These are phyloP conservation scores for Aspergillus puulaauensis DNA, from an alignment of 2,329 filamentous ascomycete genomes.

Conservation along the genomic window DNA sequence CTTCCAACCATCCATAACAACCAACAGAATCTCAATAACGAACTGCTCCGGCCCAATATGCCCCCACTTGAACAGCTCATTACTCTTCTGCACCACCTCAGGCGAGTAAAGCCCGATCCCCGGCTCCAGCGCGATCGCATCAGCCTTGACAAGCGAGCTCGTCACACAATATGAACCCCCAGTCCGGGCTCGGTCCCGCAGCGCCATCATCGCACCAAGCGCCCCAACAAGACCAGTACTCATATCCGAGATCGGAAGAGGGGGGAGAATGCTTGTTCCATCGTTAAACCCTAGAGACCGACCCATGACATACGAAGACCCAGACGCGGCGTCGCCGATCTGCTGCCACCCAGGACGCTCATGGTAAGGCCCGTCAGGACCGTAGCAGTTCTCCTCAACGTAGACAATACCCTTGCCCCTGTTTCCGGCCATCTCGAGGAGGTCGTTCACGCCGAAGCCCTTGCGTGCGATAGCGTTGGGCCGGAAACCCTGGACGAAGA, in stretches of 20 bases:
- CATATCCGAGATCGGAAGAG: background rate
- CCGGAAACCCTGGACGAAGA: constrained; percentile 55
- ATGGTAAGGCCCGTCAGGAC: constrained; percentile 46
- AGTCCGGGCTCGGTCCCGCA: background rate
- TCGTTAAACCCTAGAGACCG: constrained; percentile 16
- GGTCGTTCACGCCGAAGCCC: background rate
- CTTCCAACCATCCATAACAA: constrained; percentile 27
- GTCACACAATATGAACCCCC: constrained; percentile 21
- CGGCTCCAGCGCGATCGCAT: constrained; percentile 28
- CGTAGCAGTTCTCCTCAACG: constrained; percentile 52
- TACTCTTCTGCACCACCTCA: constrained; percentile 19
- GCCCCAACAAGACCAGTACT: background rate
- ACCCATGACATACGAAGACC: constrained; percentile 35
- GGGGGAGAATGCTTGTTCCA: background rate
- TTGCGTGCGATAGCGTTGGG: constrained; percentile 36
- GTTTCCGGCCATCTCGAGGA: constrained; percentile 39
- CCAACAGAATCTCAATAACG: constrained; percentile 24
- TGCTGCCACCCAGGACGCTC: constrained; percentile 52
- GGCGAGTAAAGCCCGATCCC: constrained; percentile 36
- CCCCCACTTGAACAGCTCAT: constrained; percentile 14
- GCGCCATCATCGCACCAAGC: background rate
- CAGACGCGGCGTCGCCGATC: constrained; percentile 45
- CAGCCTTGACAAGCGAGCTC: constrained; percentile 31
- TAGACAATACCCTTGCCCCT: constrained; percentile 47
- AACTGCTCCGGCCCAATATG: constrained; percentile 19